Evolutionary conservation across 352 stramenopile species (phyloP), one percentile per base, ranked within the genome.

Genomic region (Bremia lactucae): DNA sequence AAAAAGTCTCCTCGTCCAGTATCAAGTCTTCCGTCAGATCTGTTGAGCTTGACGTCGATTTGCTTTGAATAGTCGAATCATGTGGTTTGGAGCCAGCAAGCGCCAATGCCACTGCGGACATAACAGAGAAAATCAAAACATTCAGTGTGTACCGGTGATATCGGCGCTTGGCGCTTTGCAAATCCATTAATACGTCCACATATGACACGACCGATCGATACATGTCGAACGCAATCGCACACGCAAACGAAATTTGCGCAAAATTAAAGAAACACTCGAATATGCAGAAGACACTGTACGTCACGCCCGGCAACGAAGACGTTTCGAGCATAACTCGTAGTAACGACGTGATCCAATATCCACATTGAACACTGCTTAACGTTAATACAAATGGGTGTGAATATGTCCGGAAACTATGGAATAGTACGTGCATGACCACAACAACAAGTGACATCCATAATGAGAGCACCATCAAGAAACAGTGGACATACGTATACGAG

Each of bases 251-350:
- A 36, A 86, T 86, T 52, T 83, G 70, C 28, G 68, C 73, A 36
- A 83, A 83, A 43, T 82, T 83, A 56, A 86, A 86, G 33, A 83
- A 80, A 35, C 70, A 79, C 57, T 86, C 73, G 41, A 69, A 65
- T 40, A 83, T 74, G 35, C 73, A 83, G 42, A 86, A 81, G 24
- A 70, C 53, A 13, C 83, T 55, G 42, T 75, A 76, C 16, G 68
- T 50, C 44, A 71, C 54, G 44, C 80, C 51, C 15, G 51, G 62
- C 37, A 83, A 56, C 2, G 53, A 19, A 0, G 42, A 42, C 3
- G 60, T 66, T 20, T 72, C 65, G 33, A 83, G 65, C 54, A 79
- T 58, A 20, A 86, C 73, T 20, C 70, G 70, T 3, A 86, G 37
- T 15, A 86, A 49, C 23, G 63, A 76, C 5, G 69, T 82, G 20